Percentiles rank a stretch among this genome's conserved stretches.
Conservation (phyloP, 805 yeast genomes). For the Yamadazyma akitaensis region DNA sequence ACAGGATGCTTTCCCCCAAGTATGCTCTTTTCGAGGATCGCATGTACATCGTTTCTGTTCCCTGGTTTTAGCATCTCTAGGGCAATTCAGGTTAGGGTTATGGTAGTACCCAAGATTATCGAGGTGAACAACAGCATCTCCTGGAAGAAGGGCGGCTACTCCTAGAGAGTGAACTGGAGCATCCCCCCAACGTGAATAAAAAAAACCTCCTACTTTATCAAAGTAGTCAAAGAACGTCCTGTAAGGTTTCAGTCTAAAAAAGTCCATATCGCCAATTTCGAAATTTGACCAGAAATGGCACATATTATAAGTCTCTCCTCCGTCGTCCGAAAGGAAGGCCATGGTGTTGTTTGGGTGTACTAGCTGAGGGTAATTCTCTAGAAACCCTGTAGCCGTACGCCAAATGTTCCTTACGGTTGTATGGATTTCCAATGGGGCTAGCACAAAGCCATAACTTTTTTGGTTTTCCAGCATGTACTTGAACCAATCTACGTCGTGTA, state of each 20-base stretch:
- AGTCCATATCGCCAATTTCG: slow-evolving; percentile 69
- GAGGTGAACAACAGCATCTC: slow-evolving; percentile 68
- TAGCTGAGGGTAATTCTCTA: slow-evolving; percentile 55
- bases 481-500: slow-evolving; percentile 82
- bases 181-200: slow-evolving; percentile 92
- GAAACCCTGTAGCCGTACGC: slow-evolving; percentile 68
- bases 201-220: slow-evolving; percentile 82
- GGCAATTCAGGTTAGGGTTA: slow-evolving; percentile 78
- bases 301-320: slow-evolving; percentile 66
- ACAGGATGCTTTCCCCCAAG: slow-evolving; percentile 68
- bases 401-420: slow-evolving; percentile 85
- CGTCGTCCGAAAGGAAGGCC: slow-evolving; percentile 66
- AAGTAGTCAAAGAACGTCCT: slow-evolving; percentile 64
- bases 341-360: slow-evolving; percentile 61
- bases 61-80: slow-evolving; percentile 58
- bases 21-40: slow-evolving; percentile 61
- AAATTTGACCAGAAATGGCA: slow-evolving; percentile 94
- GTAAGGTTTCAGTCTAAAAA: slow-evolving; percentile 75
- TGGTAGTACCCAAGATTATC: slow-evolving; percentile 83
- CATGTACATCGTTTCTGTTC: slow-evolving; percentile 64
- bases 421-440: slow-evolving; percentile 74
- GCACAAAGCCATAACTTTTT: slow-evolving; percentile 85
- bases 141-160: slow-evolving; percentile 71
- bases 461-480: slow-evolving; percentile 67
- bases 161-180: slow-evolving; percentile 91